Evolutionary conservation across 495 filamentous ascomycete species (phyloP).

Genomic region (Xylaria bambusicola): DNA sequence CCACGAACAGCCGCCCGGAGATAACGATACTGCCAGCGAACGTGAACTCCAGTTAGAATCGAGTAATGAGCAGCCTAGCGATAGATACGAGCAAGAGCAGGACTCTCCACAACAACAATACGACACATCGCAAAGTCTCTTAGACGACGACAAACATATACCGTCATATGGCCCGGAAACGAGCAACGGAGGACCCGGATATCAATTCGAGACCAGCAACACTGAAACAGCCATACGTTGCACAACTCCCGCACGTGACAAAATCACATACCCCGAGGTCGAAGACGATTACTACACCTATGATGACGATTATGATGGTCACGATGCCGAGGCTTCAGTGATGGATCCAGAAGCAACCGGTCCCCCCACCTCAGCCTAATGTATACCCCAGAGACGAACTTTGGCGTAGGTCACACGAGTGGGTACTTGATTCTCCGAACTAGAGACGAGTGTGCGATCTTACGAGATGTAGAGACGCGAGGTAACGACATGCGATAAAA

Average conservation of each 20-base stretch:
- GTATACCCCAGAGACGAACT: background rate
- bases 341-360: background rate
- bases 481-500: too few species aligned
- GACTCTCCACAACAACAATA: background rate
- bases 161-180: background rate
- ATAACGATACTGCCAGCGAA: too few species aligned
- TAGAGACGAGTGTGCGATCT: too few species aligned
- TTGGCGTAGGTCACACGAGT: background rate
- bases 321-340: too few species aligned
- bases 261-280: background rate
- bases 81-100: background rate
- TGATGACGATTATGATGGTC: too few species aligned
- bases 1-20: background rate
- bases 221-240: too few species aligned
- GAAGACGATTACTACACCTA: background rate
- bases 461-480: too few species aligned
- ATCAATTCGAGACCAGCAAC: background rate
- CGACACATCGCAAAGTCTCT: too few species aligned
- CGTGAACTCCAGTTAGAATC: background rate
- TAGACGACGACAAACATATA: background rate
- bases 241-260: background rate
- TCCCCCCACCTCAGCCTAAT: background rate
- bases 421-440: too few species aligned
- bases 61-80: background rate
- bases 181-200: background rate